Conservation (phyloP, 2,329 filamentous ascomycete species). For the Aureobasidium melanogenum region DNA sequence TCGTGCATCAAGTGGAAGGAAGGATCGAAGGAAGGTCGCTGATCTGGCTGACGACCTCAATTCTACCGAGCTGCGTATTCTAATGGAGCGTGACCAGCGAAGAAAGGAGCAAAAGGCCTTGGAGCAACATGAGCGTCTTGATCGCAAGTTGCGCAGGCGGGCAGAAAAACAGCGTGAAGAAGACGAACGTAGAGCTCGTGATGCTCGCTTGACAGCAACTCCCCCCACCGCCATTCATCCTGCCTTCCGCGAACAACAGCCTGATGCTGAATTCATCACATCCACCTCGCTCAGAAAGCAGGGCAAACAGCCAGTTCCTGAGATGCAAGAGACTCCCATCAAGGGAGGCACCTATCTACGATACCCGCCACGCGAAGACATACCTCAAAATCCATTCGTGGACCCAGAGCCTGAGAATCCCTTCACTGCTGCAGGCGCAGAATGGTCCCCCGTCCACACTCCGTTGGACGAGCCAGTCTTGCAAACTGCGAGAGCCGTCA, state of each 20-base stretch:
- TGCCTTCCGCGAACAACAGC: constrained; percentile 21
- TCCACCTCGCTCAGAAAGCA: constrained; percentile 2
- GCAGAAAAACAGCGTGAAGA: constrained; percentile 54
- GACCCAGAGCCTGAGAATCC: constrained; percentile 16
- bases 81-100: constrained; percentile 83
- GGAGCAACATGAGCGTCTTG: constrained; percentile 57
- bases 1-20: constrained; percentile 24
- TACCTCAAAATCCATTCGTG: constrained; percentile 21
- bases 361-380: constrained; percentile 15
- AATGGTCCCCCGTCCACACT: constrained; percentile 28
- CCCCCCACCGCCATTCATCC: constrained; percentile 26
- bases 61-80: constrained; percentile 71
- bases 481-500: constrained; percentile 40
- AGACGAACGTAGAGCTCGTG: constrained; percentile 45
- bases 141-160: constrained; percentile 54
- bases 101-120: constrained; percentile 66
- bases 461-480: constrained; percentile 39
- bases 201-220: constrained; percentile 24
- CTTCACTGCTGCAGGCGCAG: constrained; percentile 16
- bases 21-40: constrained; percentile 54
- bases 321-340: constrained; percentile 8
- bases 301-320: neutral
- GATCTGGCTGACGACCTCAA: constrained; percentile 76
- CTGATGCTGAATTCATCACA: neutral
- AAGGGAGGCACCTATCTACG: constrained; percentile 21